These are phyloP conservation scores for Priceomyces carsonii DNA, from an alignment of 805 yeast species.

Conservation along the genomic window DNA sequence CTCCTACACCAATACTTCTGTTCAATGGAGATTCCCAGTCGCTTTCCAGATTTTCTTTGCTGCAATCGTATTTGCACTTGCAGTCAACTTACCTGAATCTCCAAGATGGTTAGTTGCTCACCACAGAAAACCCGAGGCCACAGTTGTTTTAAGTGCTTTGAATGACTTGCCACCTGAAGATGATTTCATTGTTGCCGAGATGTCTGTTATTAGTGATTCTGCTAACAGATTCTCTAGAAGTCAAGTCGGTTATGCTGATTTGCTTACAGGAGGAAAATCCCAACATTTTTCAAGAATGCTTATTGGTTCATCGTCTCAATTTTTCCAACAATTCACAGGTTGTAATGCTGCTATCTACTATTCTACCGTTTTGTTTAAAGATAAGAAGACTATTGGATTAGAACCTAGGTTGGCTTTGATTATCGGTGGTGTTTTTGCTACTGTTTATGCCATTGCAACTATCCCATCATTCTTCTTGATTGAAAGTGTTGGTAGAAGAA, in stretches of 20 bases:
- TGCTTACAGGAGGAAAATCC: constrained; percentile 53
- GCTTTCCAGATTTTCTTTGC: constrained; percentile 67
- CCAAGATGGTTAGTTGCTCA: constrained; percentile 70
- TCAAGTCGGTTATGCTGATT: constrained; percentile 46
- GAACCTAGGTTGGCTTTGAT: constrained; percentile 54
- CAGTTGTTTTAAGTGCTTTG: constrained; percentile 38
- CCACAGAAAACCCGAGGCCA: constrained; percentile 35
- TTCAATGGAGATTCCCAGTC: constrained; percentile 49
- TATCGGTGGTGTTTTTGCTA: constrained; percentile 66
- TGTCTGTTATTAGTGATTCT: constrained; percentile 48
- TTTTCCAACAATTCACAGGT: constrained; percentile 89
- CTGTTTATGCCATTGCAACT: constrained; percentile 58
- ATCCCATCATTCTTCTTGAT: constrained; percentile 45
- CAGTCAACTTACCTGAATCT: constrained; percentile 59
- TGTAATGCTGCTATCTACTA: constrained; percentile 90
- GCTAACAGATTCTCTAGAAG: constrained; percentile 48
- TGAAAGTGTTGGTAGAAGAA: constrained; percentile 47
- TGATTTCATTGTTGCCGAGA: constrained; percentile 45
- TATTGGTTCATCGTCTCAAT: constrained; percentile 74
- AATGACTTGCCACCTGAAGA: constrained; percentile 36
- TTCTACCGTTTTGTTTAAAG: constrained; percentile 79
- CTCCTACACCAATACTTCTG: constrained; percentile 55
- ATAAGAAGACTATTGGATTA: constrained; percentile 47
- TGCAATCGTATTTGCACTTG: constrained; percentile 37
- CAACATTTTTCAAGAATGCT: constrained; percentile 55